phyloP scores from a whole-genome alignment of 768 basidiomycete genomes.

The Clathrus columnatus region DNA sequence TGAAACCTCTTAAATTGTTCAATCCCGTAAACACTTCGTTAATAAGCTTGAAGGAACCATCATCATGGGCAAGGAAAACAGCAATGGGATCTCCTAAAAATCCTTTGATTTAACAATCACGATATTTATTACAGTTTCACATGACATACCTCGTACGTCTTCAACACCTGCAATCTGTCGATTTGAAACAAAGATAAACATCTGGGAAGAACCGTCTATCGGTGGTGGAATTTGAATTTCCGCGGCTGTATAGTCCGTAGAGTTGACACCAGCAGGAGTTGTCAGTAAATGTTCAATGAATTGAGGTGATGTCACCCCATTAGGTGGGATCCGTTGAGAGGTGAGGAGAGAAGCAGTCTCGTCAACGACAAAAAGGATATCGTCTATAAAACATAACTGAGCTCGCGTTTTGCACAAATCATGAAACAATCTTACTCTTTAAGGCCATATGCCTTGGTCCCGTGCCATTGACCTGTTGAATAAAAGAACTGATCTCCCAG shows the following conservation, averaged over 20 bases:
- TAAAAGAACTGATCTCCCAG: slow-evolving; percentile 51
- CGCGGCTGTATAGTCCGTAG: slow-evolving; percentile 40
- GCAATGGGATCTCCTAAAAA: slow-evolving; percentile 43
- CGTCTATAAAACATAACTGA: slow-evolving; percentile 24
- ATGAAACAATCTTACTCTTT: slow-evolving; percentile 18
- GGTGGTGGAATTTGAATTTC: slow-evolving; percentile 55
- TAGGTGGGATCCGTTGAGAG: slow-evolving; percentile 43
- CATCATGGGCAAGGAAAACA: slow-evolving; percentile 38
- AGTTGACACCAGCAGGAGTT: slow-evolving; percentile 11
- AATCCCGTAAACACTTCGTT: slow-evolving; percentile 55
- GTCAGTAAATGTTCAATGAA: slow-evolving; percentile 43
- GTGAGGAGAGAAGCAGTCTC: slow-evolving; percentile 50
- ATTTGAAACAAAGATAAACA: slow-evolving; percentile 62
- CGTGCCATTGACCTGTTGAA: slow-evolving; percentile 51
- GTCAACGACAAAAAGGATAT: slow-evolving; percentile 45
- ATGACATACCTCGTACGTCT: slow-evolving; percentile 34
- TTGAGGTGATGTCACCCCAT: slow-evolving; percentile 41
- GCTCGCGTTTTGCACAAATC: not conserved
- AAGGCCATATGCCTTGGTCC: slow-evolving; percentile 50
- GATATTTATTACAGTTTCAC: not conserved
- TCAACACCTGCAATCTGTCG: slow-evolving; percentile 42
- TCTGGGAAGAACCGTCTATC: slow-evolving; percentile 35
- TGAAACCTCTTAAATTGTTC: slow-evolving; percentile 59
- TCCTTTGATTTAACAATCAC: not conserved
- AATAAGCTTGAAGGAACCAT: slow-evolving; percentile 31